Base-by-base conservation (phyloP, 2,329 filamentous ascomycete species). In the Pyricularia sp. region DNA sequence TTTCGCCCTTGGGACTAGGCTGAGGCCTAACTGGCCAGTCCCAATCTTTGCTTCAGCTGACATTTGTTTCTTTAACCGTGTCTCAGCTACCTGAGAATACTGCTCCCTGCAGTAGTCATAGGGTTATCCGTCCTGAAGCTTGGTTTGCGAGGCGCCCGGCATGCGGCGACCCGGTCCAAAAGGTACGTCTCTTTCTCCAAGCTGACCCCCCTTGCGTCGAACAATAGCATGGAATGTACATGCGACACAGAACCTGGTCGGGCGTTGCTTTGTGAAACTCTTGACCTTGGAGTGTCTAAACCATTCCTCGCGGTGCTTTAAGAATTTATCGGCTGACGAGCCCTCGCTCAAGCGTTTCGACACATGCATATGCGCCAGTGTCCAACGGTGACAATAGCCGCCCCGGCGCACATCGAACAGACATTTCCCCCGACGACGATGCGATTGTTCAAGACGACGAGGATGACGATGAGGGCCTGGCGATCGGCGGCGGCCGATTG, bases 91-190 rank as follows among this genome's bases (percentile, higher is more conserved):
- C 86, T 97, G 68, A 90, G 92, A 79, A 88, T 92, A 70, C 82
- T 97, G 65, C 84, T 98, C 68, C 95, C 95, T 68, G 82, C 95
- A 70, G 80, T 89, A 71, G 83, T 90, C 69, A 87, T 93, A 78
- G 85, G 80, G 71, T 73, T 91, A 30, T 98, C 95, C 7, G 77
- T 94, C 72, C 77, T 91, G 68, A 83, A 88, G 73, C 85, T 97
- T 69, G 73, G 85, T 70, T 76, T 85, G 73, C 87, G 90, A 75
- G 81, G 85, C 73, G 77, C 88, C 72, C 81, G 83, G 70, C 85
- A 84, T 28, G 55, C 66, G 69, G 81, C 82, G 71, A 77, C 84
- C 71, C 80, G 81, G 73, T 81, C 83, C 77, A 85, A 84, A 79
- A 82, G 82, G 74, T 73, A 50, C 42, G 42, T 50, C 11, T 50